Percentiles rank a stretch among this genome's conserved stretches.
These are phyloP conservation scores for Elongisporangium undulatum DNA, from an alignment of 352 stramenopile genomes.

Conservation along the genomic window DNA sequence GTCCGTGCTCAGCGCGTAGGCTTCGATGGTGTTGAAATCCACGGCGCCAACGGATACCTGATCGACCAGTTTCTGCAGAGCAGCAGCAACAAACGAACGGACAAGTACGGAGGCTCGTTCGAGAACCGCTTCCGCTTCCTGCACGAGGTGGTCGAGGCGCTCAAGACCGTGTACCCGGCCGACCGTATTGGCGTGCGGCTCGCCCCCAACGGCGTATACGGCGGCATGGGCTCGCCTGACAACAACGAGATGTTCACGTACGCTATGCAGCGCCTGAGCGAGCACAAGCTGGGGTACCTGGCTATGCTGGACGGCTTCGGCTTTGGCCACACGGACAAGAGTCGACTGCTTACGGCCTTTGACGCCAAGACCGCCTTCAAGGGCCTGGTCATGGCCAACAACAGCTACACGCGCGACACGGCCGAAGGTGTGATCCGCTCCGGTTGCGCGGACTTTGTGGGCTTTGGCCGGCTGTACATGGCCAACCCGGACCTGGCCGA, in stretches of 20 bases:
- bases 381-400: slow-evolving; percentile 11
- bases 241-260: slow-evolving; percentile 35
- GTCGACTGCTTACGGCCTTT: slow-evolving; percentile 7
- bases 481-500: slow-evolving; percentile 41
- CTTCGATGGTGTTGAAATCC: slow-evolving; percentile 86
- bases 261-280: slow-evolving; percentile 20
- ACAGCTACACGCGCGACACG: slow-evolving; percentile 13
- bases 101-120: slow-evolving; percentile 75
- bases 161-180: slow-evolving; percentile 24
- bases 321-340: slow-evolving; percentile 19
- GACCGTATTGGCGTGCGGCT: slow-evolving; percentile 27
- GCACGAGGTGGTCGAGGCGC: slow-evolving; percentile 51
- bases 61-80: slow-evolving; percentile 59
- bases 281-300: slow-evolving; percentile 19
- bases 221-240: slow-evolving; percentile 23
- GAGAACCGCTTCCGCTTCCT: slow-evolving; percentile 76
- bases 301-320: slow-evolving; percentile 22
- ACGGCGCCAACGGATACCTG: slow-evolving; percentile 87
- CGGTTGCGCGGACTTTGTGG: slow-evolving; percentile 26
- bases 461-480: slow-evolving; percentile 34
- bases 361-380: slow-evolving; percentile 22
- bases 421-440: slow-evolving; percentile 19
- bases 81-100: slow-evolving; percentile 65
- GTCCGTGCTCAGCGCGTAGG: slow-evolving; percentile 68
- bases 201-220: slow-evolving; percentile 21